phyloP scores from a whole-genome alignment of 1,139 yeast species.

The Eremothecium sinecaudum region DNA sequence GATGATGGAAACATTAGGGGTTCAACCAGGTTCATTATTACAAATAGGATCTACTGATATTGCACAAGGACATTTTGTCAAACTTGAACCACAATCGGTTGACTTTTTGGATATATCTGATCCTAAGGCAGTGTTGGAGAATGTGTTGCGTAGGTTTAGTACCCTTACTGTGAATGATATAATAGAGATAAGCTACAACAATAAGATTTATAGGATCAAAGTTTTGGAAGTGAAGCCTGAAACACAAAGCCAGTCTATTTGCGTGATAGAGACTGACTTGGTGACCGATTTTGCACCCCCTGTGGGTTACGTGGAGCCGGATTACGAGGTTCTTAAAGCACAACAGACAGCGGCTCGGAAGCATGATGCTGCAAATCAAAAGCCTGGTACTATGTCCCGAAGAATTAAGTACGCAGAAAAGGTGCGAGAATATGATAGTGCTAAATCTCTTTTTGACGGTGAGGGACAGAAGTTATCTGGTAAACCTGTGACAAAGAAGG shows the following conservation, averaged over 20 bases:
- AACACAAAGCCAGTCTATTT: conserved; percentile 51
- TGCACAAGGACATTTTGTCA: conserved; percentile 80
- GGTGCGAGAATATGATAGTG: conserved; percentile 36
- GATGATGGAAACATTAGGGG: conserved; percentile 78
- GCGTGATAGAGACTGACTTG: conserved; percentile 94
- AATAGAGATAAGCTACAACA: conserved; percentile 79
- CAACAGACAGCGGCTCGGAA: conserved; percentile 13
- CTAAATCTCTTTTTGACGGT: conserved; percentile 41
- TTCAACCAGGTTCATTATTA: conserved; percentile 71
- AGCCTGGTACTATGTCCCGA: conserved; percentile 69
- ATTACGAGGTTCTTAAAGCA: conserved; percentile 33
- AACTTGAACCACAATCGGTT: conserved; percentile 88
- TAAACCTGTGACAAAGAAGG: conserved; percentile 32
- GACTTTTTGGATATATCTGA: conserved; percentile 90
- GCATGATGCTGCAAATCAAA: conserved; percentile 32
- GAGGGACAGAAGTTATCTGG: conserved; percentile 71
- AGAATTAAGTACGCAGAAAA: conserved; percentile 60
- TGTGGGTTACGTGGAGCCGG: conserved; percentile 93
- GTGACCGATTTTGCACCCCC: conserved; percentile 99
- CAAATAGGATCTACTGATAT: conserved; percentile 70
- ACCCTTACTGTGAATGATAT: conserved; percentile 80
- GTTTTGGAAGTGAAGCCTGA: conserved; percentile 87
- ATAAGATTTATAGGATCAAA: conserved; percentile 65
- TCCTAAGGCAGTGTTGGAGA: conserved; percentile 94
- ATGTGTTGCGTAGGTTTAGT: conserved; percentile 79